A percentile compares a stretch with the other conserved stretches of the same genome.
Conservation (phyloP, 345 rosid genomes). For the Linum tenue region DNA sequence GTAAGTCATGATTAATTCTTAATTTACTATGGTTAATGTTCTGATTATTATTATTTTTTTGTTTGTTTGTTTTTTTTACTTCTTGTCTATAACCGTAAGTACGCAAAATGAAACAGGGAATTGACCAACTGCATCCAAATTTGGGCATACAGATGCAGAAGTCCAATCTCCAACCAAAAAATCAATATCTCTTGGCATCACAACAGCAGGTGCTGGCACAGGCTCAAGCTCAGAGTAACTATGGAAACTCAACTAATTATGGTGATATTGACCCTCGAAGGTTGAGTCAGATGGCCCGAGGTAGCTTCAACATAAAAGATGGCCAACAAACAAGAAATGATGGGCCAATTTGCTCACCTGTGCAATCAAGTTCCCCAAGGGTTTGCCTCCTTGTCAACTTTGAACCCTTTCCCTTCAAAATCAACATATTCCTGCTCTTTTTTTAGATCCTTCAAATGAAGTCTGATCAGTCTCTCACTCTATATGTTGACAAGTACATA, state of each 20-base stretch:
- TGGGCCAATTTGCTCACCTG: conserved; percentile 48
- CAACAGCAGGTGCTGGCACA: conserved; percentile 51
- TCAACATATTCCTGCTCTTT: no score
- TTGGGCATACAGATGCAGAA: conserved; percentile 47
- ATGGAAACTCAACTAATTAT: conserved; percentile 34
- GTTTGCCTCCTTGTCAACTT: conserved; percentile 15
- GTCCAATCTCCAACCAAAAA: conserved; percentile 36
- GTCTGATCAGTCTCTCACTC: no score
- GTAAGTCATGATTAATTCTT: conserved; percentile 28
- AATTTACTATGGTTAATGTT: conserved; percentile 1
- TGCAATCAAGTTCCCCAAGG: conserved; percentile 51
- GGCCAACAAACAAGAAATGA: conserved; percentile 42
- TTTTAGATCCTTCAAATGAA: no score
- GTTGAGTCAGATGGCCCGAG: conserved; percentile 36
- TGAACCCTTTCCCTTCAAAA: no score
- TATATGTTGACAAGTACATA: no score
- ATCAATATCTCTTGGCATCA: conserved; percentile 44
- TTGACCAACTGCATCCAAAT: conserved; percentile 42
- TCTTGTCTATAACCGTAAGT: background rate
- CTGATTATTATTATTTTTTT: no score
- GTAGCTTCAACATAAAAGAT: conserved; percentile 42
- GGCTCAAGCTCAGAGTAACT: conserved; percentile 38
- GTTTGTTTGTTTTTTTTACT: conserved; percentile 1
- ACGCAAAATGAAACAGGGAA: conserved; percentile 29
- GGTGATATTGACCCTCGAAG: conserved; percentile 46